Evolutionary conservation across 345 rosid species (phyloP).

Genomic region (Gossypium ekmanianum): DNA sequence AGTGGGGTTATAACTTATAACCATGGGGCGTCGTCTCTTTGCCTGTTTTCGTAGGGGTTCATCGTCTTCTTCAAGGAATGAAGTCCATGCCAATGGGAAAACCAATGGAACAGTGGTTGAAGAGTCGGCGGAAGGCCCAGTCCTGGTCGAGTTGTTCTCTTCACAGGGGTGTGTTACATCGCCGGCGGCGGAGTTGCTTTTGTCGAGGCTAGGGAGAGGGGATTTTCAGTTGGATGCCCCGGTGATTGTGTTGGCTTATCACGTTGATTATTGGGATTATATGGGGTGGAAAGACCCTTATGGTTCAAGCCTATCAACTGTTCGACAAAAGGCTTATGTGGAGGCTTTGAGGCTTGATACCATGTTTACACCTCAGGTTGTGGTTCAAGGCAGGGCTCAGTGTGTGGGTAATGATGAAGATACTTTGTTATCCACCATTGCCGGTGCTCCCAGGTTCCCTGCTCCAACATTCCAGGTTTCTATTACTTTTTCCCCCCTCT

Average conservation of each 20-base stretch:
- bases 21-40: slow-evolving; percentile 72
- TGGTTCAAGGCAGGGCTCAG: slow-evolving; percentile 67
- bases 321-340: slow-evolving; percentile 82
- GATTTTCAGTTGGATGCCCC: slow-evolving; percentile 63
- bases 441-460: slow-evolving; percentile 60
- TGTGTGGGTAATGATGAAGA: slow-evolving; percentile 66
- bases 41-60: slow-evolving; percentile 50
- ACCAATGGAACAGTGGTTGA: slow-evolving; percentile 11
- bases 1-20: slow-evolving; percentile 7
- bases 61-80: slow-evolving; percentile 10
- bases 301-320: slow-evolving; percentile 78
- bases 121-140: slow-evolving; percentile 40
- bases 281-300: slow-evolving; percentile 95
- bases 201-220: slow-evolving; percentile 88
- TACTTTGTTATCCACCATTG: slow-evolving; percentile 44
- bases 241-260: slow-evolving; percentile 61
- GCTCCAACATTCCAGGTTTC: slow-evolving; percentile 54
- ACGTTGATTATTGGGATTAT: slow-evolving; percentile 92
- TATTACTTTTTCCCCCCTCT: background rate
- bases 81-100: slow-evolving; percentile 4
- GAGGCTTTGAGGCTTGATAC: slow-evolving; percentile 80
- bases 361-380: slow-evolving; percentile 82
- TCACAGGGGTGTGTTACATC: slow-evolving; percentile 87
- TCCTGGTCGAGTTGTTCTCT: slow-evolving; percentile 81
- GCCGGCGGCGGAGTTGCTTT: slow-evolving; percentile 69